Conservation (phyloP, 2,329 filamentous ascomycete species). For the Ascochyta clinopodiicola region DNA sequence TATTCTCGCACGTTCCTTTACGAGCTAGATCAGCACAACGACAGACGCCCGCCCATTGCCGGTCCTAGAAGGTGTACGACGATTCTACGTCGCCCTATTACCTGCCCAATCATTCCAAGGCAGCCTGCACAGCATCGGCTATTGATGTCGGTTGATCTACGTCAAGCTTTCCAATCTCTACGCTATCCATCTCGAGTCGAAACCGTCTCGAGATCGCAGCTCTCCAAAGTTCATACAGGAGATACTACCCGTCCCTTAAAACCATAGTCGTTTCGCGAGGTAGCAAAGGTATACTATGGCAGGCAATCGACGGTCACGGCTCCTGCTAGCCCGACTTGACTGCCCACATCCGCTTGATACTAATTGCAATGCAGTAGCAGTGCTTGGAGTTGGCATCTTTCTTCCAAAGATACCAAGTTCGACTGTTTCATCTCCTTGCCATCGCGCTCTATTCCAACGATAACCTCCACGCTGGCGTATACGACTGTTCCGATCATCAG, state of each 20-base stretch:
- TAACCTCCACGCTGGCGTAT: constrained; percentile 51
- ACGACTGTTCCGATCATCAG: constrained; percentile 50
- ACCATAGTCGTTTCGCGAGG: constrained; percentile 35
- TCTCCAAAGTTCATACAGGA: constrained; percentile 63
- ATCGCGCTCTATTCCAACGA: constrained; percentile 30
- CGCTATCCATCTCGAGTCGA: constrained; percentile 63
- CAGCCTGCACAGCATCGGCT: constrained; percentile 36
- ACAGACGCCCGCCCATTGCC: constrained; percentile 27
- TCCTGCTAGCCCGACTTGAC: constrained; percentile 37
- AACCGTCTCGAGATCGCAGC: constrained; percentile 63
- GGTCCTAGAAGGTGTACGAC: constrained; percentile 25
- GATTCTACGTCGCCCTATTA: constrained; percentile 24
- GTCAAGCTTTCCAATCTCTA: constrained; percentile 60
- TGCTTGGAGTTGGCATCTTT: constrained; percentile 43
- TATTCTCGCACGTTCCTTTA: constrained; percentile 26
- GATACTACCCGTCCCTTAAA: constrained; percentile 58
- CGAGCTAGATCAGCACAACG: constrained; percentile 28
- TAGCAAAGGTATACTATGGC: constrained; percentile 49
- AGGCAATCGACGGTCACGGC: constrained; percentile 43
- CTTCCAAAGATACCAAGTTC: constrained; percentile 35
- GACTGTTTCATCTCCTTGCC: constrained; percentile 41
- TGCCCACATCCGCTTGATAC: constrained; percentile 36
- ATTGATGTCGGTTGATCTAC: constrained; percentile 67
- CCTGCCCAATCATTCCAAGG: constrained; percentile 20
- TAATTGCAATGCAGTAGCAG: constrained; percentile 44